Evolutionary conservation across 495 filamentous ascomycete species (phyloP).

Genomic region (Schizothecium vesticola): DNA sequence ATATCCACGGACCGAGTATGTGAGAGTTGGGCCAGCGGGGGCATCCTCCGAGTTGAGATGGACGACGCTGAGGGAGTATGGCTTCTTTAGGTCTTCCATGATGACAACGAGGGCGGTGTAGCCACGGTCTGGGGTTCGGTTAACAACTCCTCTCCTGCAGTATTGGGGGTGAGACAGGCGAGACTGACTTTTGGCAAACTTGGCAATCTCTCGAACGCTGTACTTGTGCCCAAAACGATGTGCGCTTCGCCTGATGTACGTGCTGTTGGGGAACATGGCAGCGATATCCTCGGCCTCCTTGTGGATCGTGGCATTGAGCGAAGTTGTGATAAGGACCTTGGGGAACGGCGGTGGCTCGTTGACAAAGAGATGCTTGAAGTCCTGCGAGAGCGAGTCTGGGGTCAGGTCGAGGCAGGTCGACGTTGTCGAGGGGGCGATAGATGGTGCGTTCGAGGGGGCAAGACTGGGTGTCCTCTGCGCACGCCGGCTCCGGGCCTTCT

Average conservation of each 20-base stretch:
- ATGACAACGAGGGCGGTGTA: slow-evolving; percentile 78
- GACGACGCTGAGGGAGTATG: slow-evolving; percentile 69
- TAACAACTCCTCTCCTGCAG: slow-evolving; percentile 1
- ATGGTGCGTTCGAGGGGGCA: slow-evolving; percentile 45
- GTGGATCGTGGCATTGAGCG: slow-evolving; percentile 78
- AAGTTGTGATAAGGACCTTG: slow-evolving; percentile 87
- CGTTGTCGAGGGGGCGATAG: slow-evolving; percentile 40
- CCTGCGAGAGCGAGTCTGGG: slow-evolving; percentile 59
- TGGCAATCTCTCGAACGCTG: slow-evolving; percentile 80
- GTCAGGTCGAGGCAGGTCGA: slow-evolving; percentile 64
- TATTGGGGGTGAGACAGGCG: neutral
- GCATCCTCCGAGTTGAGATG: slow-evolving; percentile 52
- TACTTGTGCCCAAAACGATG: slow-evolving; percentile 81
- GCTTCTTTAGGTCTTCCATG: slow-evolving; percentile 77
- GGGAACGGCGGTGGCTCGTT: slow-evolving; percentile 54
- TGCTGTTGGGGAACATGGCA: slow-evolving; percentile 72
- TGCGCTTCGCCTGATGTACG: slow-evolving; percentile 76
- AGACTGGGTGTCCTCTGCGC: slow-evolving; percentile 46
- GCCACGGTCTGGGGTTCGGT: slow-evolving; percentile 46
- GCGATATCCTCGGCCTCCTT: slow-evolving; percentile 72
- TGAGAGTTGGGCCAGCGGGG: slow-evolving; percentile 77
- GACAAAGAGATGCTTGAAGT: slow-evolving; percentile 79
- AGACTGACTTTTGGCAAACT: slow-evolving; percentile 60
- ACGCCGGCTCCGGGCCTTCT: slow-evolving; percentile 42
- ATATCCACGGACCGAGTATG: slow-evolving; percentile 69